Evolutionary conservation across 2,329 filamentous ascomycete species (phyloP), one percentile per base, ranked within the genome.

Genomic region (Stenocarpella maydis): DNA sequence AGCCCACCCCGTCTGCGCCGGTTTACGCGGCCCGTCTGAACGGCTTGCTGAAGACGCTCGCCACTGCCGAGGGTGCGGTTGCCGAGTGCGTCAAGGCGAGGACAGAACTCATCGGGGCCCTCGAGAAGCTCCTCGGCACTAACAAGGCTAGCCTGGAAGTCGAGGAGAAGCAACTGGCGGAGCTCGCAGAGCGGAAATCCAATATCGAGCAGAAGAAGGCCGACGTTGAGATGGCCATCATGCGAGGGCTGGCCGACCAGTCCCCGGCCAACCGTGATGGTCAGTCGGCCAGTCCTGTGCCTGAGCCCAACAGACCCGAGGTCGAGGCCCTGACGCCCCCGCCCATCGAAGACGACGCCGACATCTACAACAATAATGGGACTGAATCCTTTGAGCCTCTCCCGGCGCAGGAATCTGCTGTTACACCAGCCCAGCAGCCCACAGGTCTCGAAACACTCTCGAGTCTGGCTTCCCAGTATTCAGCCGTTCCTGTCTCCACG

Each of bases 11-110:
- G 0, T 92, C 94, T 0, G 91, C 95, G 0, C 95, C 96, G 1
- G 95, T 99, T 24, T 93, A 97, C 77, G 96, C 96, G 2, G 95
- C 95, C 17, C 91, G 94, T 34, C 87, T 99, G 10, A 95, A 93
- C 73, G 92, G 93, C 3, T 85, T 99, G n/a, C 86, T 98, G 66
- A 98, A 96, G 82, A 92, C 90, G 8, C 86, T 99, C 21, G 93
- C 94, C 24, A 93, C 89, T 72, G 96, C 96, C 4, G 95, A 99
- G 80, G 93, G 90, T 67, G 94, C 95, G 0, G 92, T 98, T 1
- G 91, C 92, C 2, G 94, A 97, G 75, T 93, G 92, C 74, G 93
- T 99, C 77, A 95, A 95, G 77, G 93, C 94, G 2, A 90, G 96
- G 17, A 88, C 89, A 73, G 87, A 89, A 12, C 86, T 99, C 34